Percentiles rank a stretch among this genome's conserved stretches.
Evolutionary conservation across 306 rosid species (phyloP).

Genomic region (Alnus glutinosa): DNA sequence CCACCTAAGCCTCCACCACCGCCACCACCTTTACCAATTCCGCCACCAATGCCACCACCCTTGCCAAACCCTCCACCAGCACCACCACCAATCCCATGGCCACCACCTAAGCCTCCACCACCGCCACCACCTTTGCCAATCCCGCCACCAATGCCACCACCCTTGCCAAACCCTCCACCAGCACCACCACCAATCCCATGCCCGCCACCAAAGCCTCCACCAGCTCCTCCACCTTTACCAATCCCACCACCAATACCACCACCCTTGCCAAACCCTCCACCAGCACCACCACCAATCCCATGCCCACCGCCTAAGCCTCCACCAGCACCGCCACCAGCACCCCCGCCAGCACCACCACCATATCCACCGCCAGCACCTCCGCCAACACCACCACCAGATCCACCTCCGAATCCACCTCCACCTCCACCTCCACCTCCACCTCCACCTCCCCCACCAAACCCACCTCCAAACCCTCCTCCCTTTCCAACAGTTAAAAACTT

Average conservation of each 20-base stretch:
- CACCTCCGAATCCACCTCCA: too few relatives aligned
- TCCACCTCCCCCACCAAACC: conserved; percentile 23
- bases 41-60: conserved; percentile 32
- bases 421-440: neutral
- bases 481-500: conserved; percentile 37
- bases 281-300: too few relatives aligned
- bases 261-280: too few relatives aligned
- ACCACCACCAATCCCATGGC: conserved; percentile 23
- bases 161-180: conserved; percentile 24
- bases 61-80: conserved; percentile 21
- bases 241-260: too few relatives aligned
- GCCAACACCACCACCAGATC: neutral
- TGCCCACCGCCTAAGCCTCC: too few relatives aligned
- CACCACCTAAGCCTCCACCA: neutral
- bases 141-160: conserved; percentile 11
- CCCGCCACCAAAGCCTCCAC: too few relatives aligned
- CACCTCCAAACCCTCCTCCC: conserved; percentile 35
- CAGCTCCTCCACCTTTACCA: too few relatives aligned
- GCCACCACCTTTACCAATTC: conserved; percentile 26
- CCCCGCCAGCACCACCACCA: too few relatives aligned
- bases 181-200: neutral
- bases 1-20: conserved; percentile 13
- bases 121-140: neutral
- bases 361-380: neutral
- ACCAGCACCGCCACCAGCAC: too few relatives aligned